Evolutionary conservation across 441 rosid genomes (phyloP).

Genomic region (Kokia cookei): DNA sequence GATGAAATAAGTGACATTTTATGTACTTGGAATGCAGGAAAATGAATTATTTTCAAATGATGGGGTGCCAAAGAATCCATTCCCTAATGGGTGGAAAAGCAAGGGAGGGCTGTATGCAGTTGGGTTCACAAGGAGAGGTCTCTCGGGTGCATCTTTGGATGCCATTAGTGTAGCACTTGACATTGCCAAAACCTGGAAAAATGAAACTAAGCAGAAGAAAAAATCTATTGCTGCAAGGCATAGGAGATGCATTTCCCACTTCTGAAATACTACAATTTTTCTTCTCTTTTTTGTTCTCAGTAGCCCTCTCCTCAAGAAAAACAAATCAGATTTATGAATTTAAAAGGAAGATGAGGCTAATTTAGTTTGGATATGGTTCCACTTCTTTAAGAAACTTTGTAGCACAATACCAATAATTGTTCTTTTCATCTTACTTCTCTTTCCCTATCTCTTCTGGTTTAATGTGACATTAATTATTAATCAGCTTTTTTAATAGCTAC

Average conservation of each 20-base stretch:
- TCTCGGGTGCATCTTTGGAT: slow-evolving; percentile 65
- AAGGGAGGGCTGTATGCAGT: slow-evolving; percentile 72
- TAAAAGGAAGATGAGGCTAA: slow-evolving; percentile 56
- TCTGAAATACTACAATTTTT: slow-evolving; percentile 17
- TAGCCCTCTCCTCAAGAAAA: slow-evolving; percentile 25
- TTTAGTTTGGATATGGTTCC: background rate
- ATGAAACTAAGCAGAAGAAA: slow-evolving; percentile 58
- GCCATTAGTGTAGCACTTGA: slow-evolving; percentile 61
- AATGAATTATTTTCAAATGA: slow-evolving; percentile 59
- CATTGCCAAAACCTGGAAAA: slow-evolving; percentile 61
- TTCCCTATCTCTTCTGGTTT: background rate
- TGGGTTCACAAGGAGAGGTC: slow-evolving; percentile 72
- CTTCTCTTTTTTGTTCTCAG: slow-evolving; percentile 13
- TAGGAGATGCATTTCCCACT: slow-evolving; percentile 76
- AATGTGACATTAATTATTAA: slow-evolving; percentile 7
- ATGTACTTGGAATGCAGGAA: slow-evolving; percentile 29
- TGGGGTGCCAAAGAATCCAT: slow-evolving; percentile 53
- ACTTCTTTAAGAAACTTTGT: background rate
- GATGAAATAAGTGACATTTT: background rate
- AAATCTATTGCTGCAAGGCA: slow-evolving; percentile 42
- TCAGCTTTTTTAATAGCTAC: no score
- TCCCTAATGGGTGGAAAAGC: slow-evolving; percentile 84
- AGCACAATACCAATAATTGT: slow-evolving; percentile 11
- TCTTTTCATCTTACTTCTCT: background rate
- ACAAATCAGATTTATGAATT: slow-evolving; percentile 9